These are phyloP conservation scores for Melaleuca alternifolia DNA, from an alignment of 345 rosid species.

Conservation along the genomic window DNA sequence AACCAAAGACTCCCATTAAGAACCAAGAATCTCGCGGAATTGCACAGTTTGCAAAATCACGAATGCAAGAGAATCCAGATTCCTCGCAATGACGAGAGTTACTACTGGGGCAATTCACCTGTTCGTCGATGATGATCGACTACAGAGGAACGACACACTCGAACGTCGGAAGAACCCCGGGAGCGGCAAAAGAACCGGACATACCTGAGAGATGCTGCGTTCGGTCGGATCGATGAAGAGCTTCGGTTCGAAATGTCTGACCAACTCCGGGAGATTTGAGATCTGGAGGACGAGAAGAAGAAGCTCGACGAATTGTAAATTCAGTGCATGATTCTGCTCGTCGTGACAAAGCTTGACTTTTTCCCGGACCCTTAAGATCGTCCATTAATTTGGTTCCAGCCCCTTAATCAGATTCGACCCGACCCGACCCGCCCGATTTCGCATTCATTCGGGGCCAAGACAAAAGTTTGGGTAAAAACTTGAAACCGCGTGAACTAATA, in stretches of 20 bases:
- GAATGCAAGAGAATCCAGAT: too few relatives aligned
- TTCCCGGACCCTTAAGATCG: neutral
- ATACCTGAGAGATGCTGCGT: neutral
- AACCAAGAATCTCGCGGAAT: too few relatives aligned
- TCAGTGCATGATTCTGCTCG: neutral
- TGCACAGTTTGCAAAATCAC: too few relatives aligned
- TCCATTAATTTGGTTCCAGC: neutral
- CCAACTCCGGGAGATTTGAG: neutral
- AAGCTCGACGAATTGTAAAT: neutral
- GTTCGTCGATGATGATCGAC: neutral
- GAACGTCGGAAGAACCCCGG: neutral
- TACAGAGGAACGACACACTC: neutral
- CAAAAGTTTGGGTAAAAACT: neutral
- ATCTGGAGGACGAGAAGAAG: neutral
- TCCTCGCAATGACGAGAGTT: neutral
- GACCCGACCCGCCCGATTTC: too few relatives aligned
- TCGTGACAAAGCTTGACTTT: neutral
- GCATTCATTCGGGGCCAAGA: neutral
- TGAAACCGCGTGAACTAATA: neutral
- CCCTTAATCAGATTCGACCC: neutral
- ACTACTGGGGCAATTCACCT: neutral
- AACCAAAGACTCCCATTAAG: neutral
- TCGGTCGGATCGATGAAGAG: neutral
- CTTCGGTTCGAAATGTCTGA: neutral
- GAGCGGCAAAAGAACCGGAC: neutral